phyloP scores from a whole-genome alignment of 140 eudicot species.

The Stevia rebaudiana region DNA sequence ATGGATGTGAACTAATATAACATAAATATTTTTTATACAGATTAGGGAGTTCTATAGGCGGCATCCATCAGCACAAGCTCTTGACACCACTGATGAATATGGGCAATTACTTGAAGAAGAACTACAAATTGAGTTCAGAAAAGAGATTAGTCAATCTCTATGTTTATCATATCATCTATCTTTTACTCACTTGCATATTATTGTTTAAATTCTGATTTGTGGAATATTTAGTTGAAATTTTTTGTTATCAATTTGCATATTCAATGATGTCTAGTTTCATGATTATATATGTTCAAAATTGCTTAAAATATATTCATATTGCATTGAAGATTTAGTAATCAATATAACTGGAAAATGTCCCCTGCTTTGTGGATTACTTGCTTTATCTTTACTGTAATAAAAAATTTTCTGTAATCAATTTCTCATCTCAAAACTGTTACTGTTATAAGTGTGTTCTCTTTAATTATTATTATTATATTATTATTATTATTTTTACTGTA shows the following conservation, averaged over 20 bases:
- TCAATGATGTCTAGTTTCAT: neutral
- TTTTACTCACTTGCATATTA: neutral
- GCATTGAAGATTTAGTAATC: too few species aligned
- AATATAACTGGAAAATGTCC: neutral
- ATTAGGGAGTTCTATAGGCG: conserved; percentile 80
- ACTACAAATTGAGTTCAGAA: conserved; percentile 68
- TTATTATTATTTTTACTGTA: neutral
- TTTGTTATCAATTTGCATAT: neutral
- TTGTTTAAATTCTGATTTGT: neutral
- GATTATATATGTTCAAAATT: neutral
- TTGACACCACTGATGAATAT: conserved; percentile 66
- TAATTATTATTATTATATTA: too few species aligned
- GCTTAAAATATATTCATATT: conserved; percentile 1
- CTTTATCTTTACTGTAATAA: too few species aligned
- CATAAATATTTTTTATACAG: conserved; percentile 25
- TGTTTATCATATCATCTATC: neutral
- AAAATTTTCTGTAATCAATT: too few species aligned
- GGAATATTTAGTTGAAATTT: neutral
- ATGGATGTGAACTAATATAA: neutral
- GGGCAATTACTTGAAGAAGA: conserved; percentile 78
- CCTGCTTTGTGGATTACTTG: neutral
- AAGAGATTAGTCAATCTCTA: neutral
- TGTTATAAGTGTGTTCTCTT: too few species aligned
- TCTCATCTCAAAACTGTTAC: too few species aligned
- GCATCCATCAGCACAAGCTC: conserved; percentile 75